A percentile compares a stretch with the other conserved stretches of the same genome.
These are phyloP conservation scores for Allium sativum DNA, from an alignment of 106 monocot genomes.

Conservation along the genomic window DNA sequence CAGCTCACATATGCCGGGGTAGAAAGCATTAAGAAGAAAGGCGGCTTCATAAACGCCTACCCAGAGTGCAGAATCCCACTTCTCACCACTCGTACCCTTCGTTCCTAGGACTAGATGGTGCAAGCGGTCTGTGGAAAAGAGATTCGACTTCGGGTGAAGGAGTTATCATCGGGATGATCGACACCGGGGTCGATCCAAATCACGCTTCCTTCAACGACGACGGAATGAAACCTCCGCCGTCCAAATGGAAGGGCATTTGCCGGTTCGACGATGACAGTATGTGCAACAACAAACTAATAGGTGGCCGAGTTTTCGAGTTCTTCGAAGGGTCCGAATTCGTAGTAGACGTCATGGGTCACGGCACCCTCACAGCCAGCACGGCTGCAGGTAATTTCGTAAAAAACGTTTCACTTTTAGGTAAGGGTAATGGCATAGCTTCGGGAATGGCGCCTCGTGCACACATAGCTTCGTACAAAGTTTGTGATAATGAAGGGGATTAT, in stretches of 20 bases:
- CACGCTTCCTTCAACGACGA: conserved; percentile 34
- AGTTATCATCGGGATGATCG: conserved; percentile 30
- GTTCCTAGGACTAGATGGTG: conserved; percentile 18
- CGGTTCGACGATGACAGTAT: neutral
- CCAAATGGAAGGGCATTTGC: conserved; percentile 29
- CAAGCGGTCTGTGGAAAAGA: conserved; percentile 6
- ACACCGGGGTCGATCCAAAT: conserved; percentile 19
- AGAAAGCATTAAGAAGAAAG: conserved; percentile 2
- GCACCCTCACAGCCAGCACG: conserved; percentile 27
- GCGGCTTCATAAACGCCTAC: conserved; percentile 13
- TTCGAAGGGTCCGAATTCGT: neutral
- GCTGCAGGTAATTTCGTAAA: conserved; percentile 27
- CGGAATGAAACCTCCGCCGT: conserved; percentile 21
- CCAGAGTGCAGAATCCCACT: neutral
- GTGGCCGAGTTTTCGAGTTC: neutral
- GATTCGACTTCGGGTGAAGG: conserved; percentile 9
- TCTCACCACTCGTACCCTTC: conserved; percentile 26
- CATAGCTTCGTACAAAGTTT: conserved; percentile 24
- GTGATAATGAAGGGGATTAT: neutral
- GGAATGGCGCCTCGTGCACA: conserved; percentile 22
- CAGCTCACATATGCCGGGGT: conserved; percentile 9
- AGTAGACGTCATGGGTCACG: conserved; percentile 20
- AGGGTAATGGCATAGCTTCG: conserved; percentile 2
- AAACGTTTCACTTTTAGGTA: conserved; percentile 8
- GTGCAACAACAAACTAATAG: conserved; percentile 35